phyloP scores from a whole-genome alignment of 2,329 filamentous ascomycete species.

The Ilyonectria mors-panacis region DNA sequence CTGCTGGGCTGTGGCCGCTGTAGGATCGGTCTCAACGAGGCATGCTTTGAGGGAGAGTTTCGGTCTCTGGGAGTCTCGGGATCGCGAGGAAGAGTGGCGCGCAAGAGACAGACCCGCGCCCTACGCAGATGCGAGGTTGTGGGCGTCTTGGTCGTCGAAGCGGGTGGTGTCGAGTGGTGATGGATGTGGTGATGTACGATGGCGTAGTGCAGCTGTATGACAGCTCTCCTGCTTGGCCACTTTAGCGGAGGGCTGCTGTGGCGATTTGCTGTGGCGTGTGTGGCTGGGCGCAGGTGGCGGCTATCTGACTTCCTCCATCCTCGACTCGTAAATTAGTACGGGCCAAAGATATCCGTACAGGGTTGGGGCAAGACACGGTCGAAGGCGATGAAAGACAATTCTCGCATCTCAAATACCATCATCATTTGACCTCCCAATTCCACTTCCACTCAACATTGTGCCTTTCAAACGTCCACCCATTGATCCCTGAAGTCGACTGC shows the following conservation, averaged over 20 bases:
- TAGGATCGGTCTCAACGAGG: conserved; percentile 5
- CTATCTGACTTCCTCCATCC: not conserved
- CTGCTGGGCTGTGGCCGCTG: not conserved
- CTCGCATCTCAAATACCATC: too few relatives aligned
- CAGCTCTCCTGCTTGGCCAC: too few relatives aligned
- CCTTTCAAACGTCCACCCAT: too few relatives aligned
- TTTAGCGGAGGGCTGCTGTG: not conserved
- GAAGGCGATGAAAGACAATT: not conserved
- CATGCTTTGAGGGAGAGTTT: conserved; percentile 21
- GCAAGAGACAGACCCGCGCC: conserved; percentile 14
- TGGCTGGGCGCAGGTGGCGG: not conserved
- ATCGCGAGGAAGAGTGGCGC: not conserved
- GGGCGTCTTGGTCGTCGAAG: conserved; percentile 7
- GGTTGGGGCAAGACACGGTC: not conserved
- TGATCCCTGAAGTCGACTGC: too few relatives aligned
- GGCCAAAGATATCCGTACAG: not conserved
- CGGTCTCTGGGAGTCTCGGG: not conserved
- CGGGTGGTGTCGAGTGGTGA: not conserved
- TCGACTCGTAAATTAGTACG: not conserved
- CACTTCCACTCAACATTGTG: not conserved
- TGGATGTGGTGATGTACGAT: conserved; percentile 4
- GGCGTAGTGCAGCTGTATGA: conserved; percentile 1
- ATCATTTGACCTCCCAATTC: not conserved
- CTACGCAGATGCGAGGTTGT: conserved; percentile 9
- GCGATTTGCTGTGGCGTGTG: not conserved